Conservation (phyloP, 768 basidiomycete species). For the Epithele typhae region DNA sequence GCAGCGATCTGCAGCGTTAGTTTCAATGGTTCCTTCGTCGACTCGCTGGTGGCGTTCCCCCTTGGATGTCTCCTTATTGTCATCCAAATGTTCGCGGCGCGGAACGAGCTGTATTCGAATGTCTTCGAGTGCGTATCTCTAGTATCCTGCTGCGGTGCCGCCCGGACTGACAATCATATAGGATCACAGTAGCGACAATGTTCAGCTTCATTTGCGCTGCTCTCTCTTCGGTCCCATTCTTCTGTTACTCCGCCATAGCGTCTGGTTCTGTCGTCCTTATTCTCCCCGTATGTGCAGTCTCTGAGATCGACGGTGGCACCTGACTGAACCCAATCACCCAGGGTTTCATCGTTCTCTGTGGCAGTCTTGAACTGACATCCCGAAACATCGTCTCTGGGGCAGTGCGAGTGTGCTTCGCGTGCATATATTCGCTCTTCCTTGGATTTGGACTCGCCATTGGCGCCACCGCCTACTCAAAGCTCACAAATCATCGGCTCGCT, state of each 20-base stretch:
- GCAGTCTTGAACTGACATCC: slow-evolving; percentile 73
- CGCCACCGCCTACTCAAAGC: slow-evolving; percentile 57
- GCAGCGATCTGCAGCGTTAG: slow-evolving; percentile 68
- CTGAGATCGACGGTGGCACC: background rate
- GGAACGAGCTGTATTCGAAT: slow-evolving; percentile 76
- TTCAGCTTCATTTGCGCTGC: slow-evolving; percentile 78
- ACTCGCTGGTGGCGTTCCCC: slow-evolving; percentile 67
- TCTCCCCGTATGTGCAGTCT: slow-evolving; percentile 49
- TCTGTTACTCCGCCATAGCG: slow-evolving; percentile 81
- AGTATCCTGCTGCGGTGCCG: background rate
- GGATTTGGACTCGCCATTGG: slow-evolving; percentile 82
- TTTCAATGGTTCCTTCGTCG: slow-evolving; percentile 75
- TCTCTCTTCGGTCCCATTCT: slow-evolving; percentile 47
- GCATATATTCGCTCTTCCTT: slow-evolving; percentile 74
- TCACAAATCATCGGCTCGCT: slow-evolving; percentile 42
- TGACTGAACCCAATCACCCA: slow-evolving; percentile 17
- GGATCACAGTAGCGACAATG: slow-evolving; percentile 75
- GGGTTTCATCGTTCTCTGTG: slow-evolving; percentile 69
- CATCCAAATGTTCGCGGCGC: slow-evolving; percentile 66
- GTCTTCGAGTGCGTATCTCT: slow-evolving; percentile 59
- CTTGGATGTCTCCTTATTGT: slow-evolving; percentile 71
- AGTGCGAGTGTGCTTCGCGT: slow-evolving; percentile 74
- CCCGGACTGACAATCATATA: slow-evolving; percentile 27
- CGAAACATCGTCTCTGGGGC: slow-evolving; percentile 83
- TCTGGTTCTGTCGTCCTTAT: slow-evolving; percentile 78